Evolutionary conservation across 495 filamentous ascomycete species (phyloP), one percentile per base, ranked within the genome.

Genomic region (Xylaria scruposa): DNA sequence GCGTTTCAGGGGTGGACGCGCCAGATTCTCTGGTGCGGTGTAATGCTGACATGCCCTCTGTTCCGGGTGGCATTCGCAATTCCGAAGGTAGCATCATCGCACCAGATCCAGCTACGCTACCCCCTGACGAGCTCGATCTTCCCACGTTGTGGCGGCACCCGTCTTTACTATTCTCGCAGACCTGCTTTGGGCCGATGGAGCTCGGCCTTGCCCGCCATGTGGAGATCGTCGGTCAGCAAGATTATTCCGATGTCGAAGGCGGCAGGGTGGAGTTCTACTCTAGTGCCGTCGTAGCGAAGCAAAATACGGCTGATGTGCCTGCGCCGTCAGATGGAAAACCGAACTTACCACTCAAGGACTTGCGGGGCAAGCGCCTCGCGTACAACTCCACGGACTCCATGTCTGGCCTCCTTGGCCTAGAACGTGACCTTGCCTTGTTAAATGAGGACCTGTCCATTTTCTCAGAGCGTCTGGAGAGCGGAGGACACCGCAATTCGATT

Each of bases 131-230:
- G 21, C 29, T 68, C 13, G 51, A 68, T n/a, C 66, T 68, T 19
- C 66, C 19, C 10, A 68, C 66, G 4, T 21, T 68, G 46, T 68
- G 66, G 66, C 49, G 66, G 53, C 66, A 68, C 19, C 66, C 66
- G 21, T 17, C 33, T 3, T 33, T 68, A 26, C 53, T 68, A 38
- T 58, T 56, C 51, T 51, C 66, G 12, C 66, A 68, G 19, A 58
- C 51, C 13, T 68, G 66, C 51, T 68, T 5, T 21, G 66, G 66
- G n/a, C 66, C 66, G n/a, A 68, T 68, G 66, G 66, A 58, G 31
- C 49, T 58, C 12, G 66, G 66, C 17, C 66, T 68, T 58, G 36
- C 66, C 31, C 33, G 29, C 24, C 51, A 68, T 31, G 66, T 58
- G 36, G n/a, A 68, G 40, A 38, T 58, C 15, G 38, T 68, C 24